phyloP scores from a whole-genome alignment of 2,329 filamentous ascomycete species.

The Chaetoscypha palmicola region DNA sequence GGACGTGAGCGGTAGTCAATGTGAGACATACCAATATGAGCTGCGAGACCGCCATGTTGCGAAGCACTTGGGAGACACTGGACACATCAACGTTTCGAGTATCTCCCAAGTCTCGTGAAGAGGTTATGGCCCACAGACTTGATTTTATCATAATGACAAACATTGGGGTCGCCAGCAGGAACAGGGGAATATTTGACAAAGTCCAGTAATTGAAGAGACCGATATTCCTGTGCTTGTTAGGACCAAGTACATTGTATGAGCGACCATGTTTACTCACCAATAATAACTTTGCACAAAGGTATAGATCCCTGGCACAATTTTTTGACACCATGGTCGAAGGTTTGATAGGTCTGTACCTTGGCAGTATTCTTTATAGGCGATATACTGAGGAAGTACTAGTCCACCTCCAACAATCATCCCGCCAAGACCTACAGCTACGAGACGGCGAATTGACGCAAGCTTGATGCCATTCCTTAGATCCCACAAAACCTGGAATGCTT shows the following conservation, averaged over 20 bases:
- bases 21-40: conserved; percentile 63
- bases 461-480: conserved; percentile 37
- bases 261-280: conserved; percentile 74
- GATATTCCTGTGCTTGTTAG: conserved; percentile 56
- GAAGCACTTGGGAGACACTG: conserved; percentile 16
- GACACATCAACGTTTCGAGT: too few relatives aligned
- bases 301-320: conserved; percentile 77
- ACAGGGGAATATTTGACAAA: conserved; percentile 75
- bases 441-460: conserved; percentile 40
- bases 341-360: conserved; percentile 24
- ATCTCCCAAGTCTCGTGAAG: conserved; percentile 11
- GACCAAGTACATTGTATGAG: not conserved
- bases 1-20: conserved; percentile 78
- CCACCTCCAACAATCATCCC: conserved; percentile 63
- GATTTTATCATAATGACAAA: conserved; percentile 61
- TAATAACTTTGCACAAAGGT: conserved; percentile 83
- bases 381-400: conserved; percentile 62
- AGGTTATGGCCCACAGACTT: conserved; percentile 37
- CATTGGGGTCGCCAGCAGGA: conserved; percentile 75
- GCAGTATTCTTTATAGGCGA: conserved; percentile 72
- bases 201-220: conserved; percentile 92
- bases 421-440: conserved; percentile 54
- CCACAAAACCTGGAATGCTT: conserved; percentile 49
- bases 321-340: conserved; percentile 66
- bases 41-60: conserved; percentile 63